Conservation (phyloP, 192 early-diverging fungal species). For the Backusella liffmaniae region DNA sequence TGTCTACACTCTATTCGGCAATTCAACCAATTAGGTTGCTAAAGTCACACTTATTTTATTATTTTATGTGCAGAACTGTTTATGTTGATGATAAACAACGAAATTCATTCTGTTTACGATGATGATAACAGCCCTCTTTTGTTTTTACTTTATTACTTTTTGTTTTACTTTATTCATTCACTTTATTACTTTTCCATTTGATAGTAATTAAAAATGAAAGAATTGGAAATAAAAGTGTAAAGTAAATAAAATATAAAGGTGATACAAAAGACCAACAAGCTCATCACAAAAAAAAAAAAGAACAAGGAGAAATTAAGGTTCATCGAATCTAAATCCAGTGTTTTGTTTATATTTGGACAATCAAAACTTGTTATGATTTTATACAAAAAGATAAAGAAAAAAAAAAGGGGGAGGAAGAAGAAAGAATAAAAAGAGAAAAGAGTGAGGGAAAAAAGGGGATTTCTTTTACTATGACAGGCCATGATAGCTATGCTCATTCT, state of each 20-base stretch:
- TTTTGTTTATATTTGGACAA: not conserved
- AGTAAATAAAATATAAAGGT: not conserved
- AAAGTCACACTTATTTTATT: not conserved
- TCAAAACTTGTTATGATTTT: not conserved
- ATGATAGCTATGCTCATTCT: not conserved
- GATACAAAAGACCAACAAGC: not conserved
- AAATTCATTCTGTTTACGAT: not conserved
- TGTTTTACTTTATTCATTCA: not conserved
- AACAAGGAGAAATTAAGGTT: not conserved
- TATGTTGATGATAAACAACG: not conserved
- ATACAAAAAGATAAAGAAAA: not conserved
- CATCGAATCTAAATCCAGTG: not conserved
- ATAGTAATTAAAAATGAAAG: not conserved
- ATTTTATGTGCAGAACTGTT: not conserved
- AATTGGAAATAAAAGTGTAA: not conserved
- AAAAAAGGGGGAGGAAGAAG: not conserved
- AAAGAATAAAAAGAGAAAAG: not conserved
- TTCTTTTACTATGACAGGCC: too few relatives aligned
- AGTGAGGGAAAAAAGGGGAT: not conserved
- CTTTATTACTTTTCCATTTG: not conserved
- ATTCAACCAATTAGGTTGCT: not conserved
- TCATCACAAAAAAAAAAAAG: not conserved
- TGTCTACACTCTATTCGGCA: not conserved
- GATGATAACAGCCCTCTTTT: not conserved
- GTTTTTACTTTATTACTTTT: not conserved